These are phyloP conservation scores for Clohesyomyces aquaticus DNA, from an alignment of 495 filamentous ascomycete genomes.

Conservation along the genomic window DNA sequence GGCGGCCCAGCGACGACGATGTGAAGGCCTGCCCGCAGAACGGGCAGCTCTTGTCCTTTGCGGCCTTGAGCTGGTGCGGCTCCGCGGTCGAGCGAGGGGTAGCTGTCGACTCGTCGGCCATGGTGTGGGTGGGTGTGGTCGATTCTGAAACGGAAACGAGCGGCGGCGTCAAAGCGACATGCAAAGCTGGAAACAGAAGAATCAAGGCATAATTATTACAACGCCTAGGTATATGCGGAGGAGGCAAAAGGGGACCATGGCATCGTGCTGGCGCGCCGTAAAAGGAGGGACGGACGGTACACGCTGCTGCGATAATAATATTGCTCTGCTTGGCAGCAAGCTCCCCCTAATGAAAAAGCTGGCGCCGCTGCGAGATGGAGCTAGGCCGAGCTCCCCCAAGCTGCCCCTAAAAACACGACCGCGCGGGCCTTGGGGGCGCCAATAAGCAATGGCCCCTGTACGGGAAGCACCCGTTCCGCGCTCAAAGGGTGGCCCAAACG, in stretches of 20 bases:
- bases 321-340: constrained; percentile 11
- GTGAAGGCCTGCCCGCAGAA: constrained; percentile 87
- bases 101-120: constrained; percentile 29
- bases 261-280: not conserved
- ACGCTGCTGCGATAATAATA: constrained; percentile 18
- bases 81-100: constrained; percentile 57
- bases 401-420: not conserved
- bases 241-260: constrained; percentile 18
- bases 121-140: not conserved
- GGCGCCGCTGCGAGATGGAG: not conserved
- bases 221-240: constrained; percentile 18
- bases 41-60: constrained; percentile 81
- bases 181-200: not conserved
- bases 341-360: constrained; percentile 15
- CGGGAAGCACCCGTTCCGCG: not conserved
- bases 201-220: constrained; percentile 35
- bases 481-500: not conserved
- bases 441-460: not conserved
- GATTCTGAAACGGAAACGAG: constrained; percentile 14
- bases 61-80: constrained; percentile 46
- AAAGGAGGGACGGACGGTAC: constrained; percentile 6
- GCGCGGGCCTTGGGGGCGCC: not conserved
- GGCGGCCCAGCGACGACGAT: constrained; percentile 88
- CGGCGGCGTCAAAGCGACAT: constrained; percentile 12
- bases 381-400: constrained; percentile 20